A percentile compares a stretch with the other conserved stretches of the same genome.
Conservation (phyloP, 306 rosid species). For the Pyrus bretschneideri region DNA sequence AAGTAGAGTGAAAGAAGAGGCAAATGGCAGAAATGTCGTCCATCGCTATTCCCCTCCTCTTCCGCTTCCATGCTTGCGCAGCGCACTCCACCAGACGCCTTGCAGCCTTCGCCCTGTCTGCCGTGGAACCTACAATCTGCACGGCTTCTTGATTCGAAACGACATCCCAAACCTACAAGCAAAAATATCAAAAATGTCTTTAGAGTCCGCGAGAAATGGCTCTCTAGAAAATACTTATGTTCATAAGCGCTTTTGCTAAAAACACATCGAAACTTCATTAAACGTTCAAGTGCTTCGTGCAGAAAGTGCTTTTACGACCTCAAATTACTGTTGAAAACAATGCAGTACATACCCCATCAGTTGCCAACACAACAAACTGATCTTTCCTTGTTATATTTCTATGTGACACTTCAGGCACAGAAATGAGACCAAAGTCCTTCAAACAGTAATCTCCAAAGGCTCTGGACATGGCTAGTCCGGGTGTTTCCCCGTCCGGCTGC, state of each 20-base stretch:
- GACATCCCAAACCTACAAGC: slow-evolving; percentile 85
- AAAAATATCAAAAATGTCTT: not conserved
- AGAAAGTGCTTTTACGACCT: not conserved
- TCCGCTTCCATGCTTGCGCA: slow-evolving; percentile 72
- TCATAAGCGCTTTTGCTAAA: not conserved
- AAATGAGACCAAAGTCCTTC: slow-evolving; percentile 74
- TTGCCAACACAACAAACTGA: slow-evolving; percentile 77
- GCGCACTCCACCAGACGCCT: slow-evolving; percentile 69
- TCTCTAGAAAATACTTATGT: too few species aligned
- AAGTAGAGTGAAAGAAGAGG: slow-evolving; percentile 63
- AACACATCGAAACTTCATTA: not conserved
- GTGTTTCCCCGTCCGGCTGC: slow-evolving; percentile 64
- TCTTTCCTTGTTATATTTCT: slow-evolving; percentile 52
- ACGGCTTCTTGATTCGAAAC: slow-evolving; percentile 92
- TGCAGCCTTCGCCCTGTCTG: slow-evolving; percentile 52
- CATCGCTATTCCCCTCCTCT: slow-evolving; percentile 67
- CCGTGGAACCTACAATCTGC: slow-evolving; percentile 50
- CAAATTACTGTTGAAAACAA: not conserved
- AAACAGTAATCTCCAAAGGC: slow-evolving; percentile 88
- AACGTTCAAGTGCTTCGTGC: not conserved
- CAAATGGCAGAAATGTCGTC: slow-evolving; percentile 95
- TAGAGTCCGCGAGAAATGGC: not conserved
- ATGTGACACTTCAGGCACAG: slow-evolving; percentile 79
- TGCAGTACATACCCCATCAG: slow-evolving; percentile 70
- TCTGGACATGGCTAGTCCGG: slow-evolving; percentile 90